Conservation (phyloP, 1,139 yeast species). For the Groenewaldozyma sp. region DNA sequence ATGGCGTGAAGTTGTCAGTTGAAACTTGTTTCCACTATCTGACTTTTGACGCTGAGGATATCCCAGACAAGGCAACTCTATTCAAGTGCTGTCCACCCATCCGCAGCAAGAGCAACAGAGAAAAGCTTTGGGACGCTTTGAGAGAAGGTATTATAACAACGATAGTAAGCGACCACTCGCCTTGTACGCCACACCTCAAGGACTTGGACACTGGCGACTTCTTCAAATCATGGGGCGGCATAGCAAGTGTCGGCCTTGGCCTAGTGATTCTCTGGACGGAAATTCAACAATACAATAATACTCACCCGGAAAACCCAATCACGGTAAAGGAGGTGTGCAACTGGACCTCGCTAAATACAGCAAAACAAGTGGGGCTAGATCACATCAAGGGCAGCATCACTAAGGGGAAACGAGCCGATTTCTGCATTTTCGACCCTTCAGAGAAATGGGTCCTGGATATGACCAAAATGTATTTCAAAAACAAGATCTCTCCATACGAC, state of each 20-base stretch:
- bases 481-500: conserved; percentile 79
- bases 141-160: conserved; percentile 59
- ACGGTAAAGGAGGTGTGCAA: conserved; percentile 52
- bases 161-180: conserved; percentile 91
- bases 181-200: conserved; percentile 87
- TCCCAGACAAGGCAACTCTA: conserved; percentile 67
- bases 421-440: conserved; percentile 66
- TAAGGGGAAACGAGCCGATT: conserved; percentile 79
- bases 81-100: conserved; percentile 96
- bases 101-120: conserved; percentile 60
- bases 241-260: conserved; percentile 86
- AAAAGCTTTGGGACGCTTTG: conserved; percentile 69
- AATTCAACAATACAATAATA: conserved; percentile 33
- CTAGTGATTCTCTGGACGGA: conserved; percentile 73
- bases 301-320: conserved; percentile 24
- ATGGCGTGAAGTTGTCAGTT: conserved; percentile 56
- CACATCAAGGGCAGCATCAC: conserved; percentile 63
- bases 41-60: conserved; percentile 64
- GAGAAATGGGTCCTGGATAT: conserved; percentile 48
- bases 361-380: conserved; percentile 71
- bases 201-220: conserved; percentile 78
- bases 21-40: conserved; percentile 94
- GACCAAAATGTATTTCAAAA: conserved; percentile 59
- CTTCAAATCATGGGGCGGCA: conserved; percentile 96
- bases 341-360: conserved; percentile 80